Conservation (phyloP, 1,139 yeast species). For the Suhomyces choctaworum region DNA sequence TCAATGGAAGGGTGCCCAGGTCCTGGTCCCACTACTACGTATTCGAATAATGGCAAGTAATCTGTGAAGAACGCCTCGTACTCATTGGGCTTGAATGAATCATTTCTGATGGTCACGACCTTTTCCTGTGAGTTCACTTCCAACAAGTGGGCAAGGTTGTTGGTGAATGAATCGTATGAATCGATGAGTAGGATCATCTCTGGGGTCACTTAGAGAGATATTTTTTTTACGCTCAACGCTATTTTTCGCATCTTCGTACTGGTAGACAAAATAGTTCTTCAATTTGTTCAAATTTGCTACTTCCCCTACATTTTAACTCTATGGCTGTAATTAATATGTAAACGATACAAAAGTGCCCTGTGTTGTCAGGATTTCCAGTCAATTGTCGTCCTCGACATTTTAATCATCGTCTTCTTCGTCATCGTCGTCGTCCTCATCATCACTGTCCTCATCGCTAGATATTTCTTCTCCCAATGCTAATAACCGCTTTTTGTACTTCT, state of each 20-base stretch:
- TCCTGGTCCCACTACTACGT: constrained; percentile 91
- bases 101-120: constrained; percentile 76
- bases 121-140: constrained; percentile 51
- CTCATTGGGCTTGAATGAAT: constrained; percentile 47
- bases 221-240: no score
- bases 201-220: no score
- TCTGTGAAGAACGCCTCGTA: constrained; percentile 39
- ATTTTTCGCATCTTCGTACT: no score
- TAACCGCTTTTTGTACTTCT: constrained; percentile 56
- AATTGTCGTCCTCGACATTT: constrained; percentile 1
- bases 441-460: constrained; percentile 47
- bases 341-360: no score
- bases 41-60: constrained; percentile 57
- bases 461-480: constrained; percentile 50
- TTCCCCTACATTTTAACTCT: no score
- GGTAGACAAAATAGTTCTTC: no score
- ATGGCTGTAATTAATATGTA: no score
- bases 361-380: no score
- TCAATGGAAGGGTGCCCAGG: constrained; percentile 82
- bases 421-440: constrained; percentile 31
- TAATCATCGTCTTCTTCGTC: constrained; percentile 18
- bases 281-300: no score
- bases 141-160: constrained; percentile 71
- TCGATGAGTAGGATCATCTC: constrained; percentile 79
- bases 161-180: constrained; percentile 93